phyloP scores from a whole-genome alignment of 192 early-diverging fungal genomes.

The Coemansia sp. region DNA sequence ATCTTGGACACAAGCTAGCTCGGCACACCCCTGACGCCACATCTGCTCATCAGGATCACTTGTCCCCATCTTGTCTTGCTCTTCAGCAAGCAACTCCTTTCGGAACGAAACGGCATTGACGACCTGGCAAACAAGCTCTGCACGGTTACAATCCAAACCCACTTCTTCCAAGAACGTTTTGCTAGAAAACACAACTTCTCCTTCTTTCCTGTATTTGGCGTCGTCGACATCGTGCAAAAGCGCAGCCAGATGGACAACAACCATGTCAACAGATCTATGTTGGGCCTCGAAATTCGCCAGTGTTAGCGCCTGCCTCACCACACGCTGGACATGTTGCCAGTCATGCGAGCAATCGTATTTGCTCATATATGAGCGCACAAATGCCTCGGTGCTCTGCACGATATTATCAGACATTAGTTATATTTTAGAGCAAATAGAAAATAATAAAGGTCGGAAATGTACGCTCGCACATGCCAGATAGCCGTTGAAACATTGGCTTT shows the following conservation, averaged over 20 bases:
- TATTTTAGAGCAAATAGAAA: neutral
- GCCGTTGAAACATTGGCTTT: too few relatives aligned
- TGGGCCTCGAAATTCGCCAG: slow-evolving; percentile 36
- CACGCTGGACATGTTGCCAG: slow-evolving; percentile 67
- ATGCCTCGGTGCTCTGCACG: slow-evolving; percentile 37
- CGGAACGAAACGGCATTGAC: slow-evolving; percentile 64
- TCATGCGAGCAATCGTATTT: slow-evolving; percentile 71
- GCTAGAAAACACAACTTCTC: slow-evolving; percentile 43
- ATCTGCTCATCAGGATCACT: slow-evolving; percentile 27
- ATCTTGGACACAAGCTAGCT: slow-evolving; percentile 70
- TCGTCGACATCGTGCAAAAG: slow-evolving; percentile 71
- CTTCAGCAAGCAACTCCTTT: slow-evolving; percentile 62
- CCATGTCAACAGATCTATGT: slow-evolving; percentile 48
- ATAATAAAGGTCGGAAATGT: neutral
- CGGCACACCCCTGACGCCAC: slow-evolving; percentile 59
- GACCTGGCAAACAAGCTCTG: slow-evolving; percentile 56
- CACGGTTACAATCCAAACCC: slow-evolving; percentile 42
- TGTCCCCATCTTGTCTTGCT: slow-evolving; percentile 25
- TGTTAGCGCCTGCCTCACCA: slow-evolving; percentile 55
- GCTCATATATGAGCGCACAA: slow-evolving; percentile 65
- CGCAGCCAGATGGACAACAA: slow-evolving; percentile 65
- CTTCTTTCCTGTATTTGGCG: slow-evolving; percentile 60
- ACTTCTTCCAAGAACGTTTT: slow-evolving; percentile 54
- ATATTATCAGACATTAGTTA: too few relatives aligned
- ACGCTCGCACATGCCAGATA: neutral